Evolutionary conservation across 2,329 filamentous ascomycete species (phyloP), one percentile per base, ranked within the genome.

Genomic region (Aspergillus candidus): DNA sequence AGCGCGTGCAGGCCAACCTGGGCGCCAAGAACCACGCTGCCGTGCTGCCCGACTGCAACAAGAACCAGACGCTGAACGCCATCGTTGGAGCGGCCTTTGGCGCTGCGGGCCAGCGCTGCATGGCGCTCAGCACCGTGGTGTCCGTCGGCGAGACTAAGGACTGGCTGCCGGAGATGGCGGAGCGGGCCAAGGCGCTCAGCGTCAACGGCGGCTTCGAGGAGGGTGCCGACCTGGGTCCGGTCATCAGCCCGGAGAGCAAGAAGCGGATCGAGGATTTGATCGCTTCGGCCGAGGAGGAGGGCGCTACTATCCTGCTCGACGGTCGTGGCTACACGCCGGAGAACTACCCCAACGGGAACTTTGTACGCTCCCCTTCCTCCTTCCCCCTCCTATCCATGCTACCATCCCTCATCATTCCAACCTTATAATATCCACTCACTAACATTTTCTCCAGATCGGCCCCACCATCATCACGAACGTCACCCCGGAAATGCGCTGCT

Each of bases 1-100:
- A 84, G 70, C 78, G 82, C 54, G 79, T 83, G 13, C 82, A 84
- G 65, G 81, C 81, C 58, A 84, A 84, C 65, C 63, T 84, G 44
- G 81, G 82, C 29, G 82, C 81, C 3, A 85, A 84, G 73, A 85
- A 85, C 70, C 82, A 84, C 61, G 80, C 80, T 35, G 78, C 79
- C 37, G 74, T 85, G 17, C 69, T 84, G 22, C 80, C 81, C 1
- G 82, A 85, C 64, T 79, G 75, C 70, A 82, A 84, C 70, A 84
- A 83, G 73, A 82, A 84, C 66, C 79, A 82, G 46, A 73, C 80
- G 3, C 62, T 85, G 35, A 83, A 84, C 56, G 78, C 80, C 29
- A 82, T 84, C 60, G 73, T 77, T 6, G 82, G 81, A 48, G 82
- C 81, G 36, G 81, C 82, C 2, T 85, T 84, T 48, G 82, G 82